Evolutionary conservation across 2,329 filamentous ascomycete species (phyloP).

Genomic region (Cryphonectria carpinicola): DNA sequence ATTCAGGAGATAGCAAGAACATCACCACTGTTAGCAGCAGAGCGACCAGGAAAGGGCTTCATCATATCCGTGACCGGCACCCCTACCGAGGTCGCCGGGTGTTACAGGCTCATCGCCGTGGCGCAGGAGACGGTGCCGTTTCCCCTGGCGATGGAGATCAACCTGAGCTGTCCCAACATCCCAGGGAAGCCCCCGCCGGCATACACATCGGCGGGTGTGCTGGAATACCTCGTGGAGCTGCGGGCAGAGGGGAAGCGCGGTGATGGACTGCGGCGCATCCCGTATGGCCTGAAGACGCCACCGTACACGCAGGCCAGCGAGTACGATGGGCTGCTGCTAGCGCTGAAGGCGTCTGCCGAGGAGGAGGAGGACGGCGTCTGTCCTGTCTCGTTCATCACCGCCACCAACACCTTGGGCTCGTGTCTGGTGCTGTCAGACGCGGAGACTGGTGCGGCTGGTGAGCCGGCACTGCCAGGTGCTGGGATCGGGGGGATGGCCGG

Average conservation of each 20-base stretch:
- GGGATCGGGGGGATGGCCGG: constrained; percentile 76
- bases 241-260: constrained; percentile 12
- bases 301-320: constrained; percentile 75
- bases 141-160: constrained; percentile 72
- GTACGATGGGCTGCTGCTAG: constrained; percentile 59
- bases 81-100: constrained; percentile 57
- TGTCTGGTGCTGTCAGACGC: constrained; percentile 59
- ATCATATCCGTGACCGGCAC: constrained; percentile 74
- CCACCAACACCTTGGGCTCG: constrained; percentile 73
- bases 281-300: constrained; percentile 71
- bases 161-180: constrained; percentile 81
- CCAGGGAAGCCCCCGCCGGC: constrained; percentile 69
- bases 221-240: constrained; percentile 58
- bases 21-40: constrained; percentile 21
- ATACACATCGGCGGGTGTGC: constrained; percentile 59
- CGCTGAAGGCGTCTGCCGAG: constrained; percentile 46
- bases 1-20: constrained; percentile 51
- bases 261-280: constrained; percentile 35
- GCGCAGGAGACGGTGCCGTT: constrained; percentile 45
- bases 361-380: constrained; percentile 35
- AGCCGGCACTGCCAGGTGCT: constrained; percentile 54
- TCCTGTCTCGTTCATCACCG: constrained; percentile 69
- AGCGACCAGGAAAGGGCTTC: constrained; percentile 55
- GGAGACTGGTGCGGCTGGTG: constrained; percentile 33
- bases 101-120: constrained; percentile 55